phyloP scores from a whole-genome alignment of 2,329 filamentous ascomycete genomes.

The Paecilomyces variotii region DNA sequence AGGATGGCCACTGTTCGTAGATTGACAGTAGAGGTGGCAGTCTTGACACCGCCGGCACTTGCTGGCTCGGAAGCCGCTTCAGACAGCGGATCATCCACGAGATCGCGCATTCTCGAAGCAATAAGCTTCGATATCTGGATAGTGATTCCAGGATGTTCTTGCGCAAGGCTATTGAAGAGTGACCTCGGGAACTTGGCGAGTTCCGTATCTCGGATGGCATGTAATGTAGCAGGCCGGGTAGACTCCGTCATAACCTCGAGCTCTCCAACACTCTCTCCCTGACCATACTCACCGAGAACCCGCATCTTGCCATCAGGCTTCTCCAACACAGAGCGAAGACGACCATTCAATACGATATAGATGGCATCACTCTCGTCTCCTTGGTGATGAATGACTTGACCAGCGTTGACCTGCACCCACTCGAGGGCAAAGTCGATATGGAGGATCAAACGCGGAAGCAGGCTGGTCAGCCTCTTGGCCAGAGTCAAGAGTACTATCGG shows the following conservation, averaged over 20 bases:
- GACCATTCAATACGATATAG: conserved; percentile 93
- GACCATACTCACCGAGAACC: conserved; percentile 85
- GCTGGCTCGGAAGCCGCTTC: conserved; percentile 57
- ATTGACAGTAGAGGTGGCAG: conserved; percentile 76
- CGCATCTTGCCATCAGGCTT: conserved; percentile 72
- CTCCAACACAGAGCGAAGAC: conserved; percentile 76
- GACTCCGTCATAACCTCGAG: conserved; percentile 96
- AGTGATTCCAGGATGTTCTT: conserved; percentile 95
- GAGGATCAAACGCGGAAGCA: conserved; percentile 80
- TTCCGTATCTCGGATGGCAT: conserved; percentile 94
- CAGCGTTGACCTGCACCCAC: conserved; percentile 94
- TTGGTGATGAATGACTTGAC: conserved; percentile 89
- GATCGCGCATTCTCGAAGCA: conserved; percentile 75
- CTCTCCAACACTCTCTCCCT: conserved; percentile 95
- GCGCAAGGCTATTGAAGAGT: conserved; percentile 92
- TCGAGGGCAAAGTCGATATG: conserved; percentile 98
- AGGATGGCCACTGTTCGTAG: conserved; percentile 86
- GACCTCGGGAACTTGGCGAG: conserved; percentile 93
- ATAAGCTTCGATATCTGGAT: conserved; percentile 99
- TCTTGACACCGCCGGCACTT: conserved; percentile 42
- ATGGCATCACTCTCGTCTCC: conserved; percentile 96
- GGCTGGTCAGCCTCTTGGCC: conserved; percentile 85
- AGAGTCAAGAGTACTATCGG: conserved; percentile 89
- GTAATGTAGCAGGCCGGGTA: conserved; percentile 77
- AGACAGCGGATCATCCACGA: conserved; percentile 73